Evolutionary conservation across 2,329 filamentous ascomycete species (phyloP).

Genomic region (Stenocarpella maydis): DNA sequence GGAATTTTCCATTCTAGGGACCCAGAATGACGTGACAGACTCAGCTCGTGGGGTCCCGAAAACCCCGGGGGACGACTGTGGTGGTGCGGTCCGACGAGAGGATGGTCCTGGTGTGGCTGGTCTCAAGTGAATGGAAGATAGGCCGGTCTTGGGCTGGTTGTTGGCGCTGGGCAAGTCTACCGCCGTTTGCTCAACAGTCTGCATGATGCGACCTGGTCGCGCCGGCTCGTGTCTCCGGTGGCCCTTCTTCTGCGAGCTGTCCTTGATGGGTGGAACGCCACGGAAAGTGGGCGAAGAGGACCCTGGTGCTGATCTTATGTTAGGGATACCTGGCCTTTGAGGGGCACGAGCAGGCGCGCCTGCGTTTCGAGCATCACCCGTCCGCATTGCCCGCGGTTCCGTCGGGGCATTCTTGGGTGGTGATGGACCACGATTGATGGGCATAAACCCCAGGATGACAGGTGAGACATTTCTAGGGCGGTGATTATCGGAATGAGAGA

Average conservation of each 20-base stretch:
- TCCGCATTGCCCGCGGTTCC: constrained; percentile 24
- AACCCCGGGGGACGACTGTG: not conserved
- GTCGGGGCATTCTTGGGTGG: constrained; percentile 14
- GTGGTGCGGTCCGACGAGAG: not conserved
- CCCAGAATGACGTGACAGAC: not conserved
- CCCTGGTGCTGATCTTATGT: not conserved
- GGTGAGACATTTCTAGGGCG: not conserved
- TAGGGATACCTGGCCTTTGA: too few relatives aligned
- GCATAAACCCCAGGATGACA: not conserved
- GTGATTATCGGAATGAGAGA: not conserved
- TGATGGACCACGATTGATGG: constrained; percentile 12
- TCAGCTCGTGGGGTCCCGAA: not conserved
- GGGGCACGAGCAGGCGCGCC: not conserved
- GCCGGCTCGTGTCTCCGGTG: constrained; percentile 17
- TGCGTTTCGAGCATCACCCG: not conserved
- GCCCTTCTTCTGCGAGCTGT: not conserved
- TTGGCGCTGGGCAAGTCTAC: not conserved
- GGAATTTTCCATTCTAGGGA: not conserved
- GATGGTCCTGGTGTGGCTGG: constrained; percentile 14
- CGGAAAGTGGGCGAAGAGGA: not conserved
- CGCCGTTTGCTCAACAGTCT: not conserved
- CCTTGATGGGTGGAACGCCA: not conserved
- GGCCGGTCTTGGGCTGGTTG: not conserved
- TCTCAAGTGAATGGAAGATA: not conserved
- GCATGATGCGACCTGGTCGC: constrained; percentile 18